A percentile compares a stretch with the other conserved stretches of the same genome.
Evolutionary conservation across 2,329 filamentous ascomycete species (phyloP).

Genomic region (Chalaropsis ovoidea): DNA sequence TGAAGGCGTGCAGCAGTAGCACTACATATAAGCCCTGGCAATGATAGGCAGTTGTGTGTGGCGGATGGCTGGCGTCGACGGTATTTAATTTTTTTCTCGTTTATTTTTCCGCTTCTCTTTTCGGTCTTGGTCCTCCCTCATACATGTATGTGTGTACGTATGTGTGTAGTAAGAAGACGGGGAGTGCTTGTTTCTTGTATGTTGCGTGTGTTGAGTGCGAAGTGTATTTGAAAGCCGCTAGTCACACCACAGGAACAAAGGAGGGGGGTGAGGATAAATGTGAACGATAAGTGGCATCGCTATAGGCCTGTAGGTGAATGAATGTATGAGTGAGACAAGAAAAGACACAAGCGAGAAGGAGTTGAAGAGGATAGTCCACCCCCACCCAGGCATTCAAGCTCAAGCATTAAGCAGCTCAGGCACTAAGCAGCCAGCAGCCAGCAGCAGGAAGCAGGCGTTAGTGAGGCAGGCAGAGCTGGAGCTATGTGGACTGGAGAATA

Average conservation of each 20-base stretch:
- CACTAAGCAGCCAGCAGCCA: not conserved
- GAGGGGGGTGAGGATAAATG: slow-evolving; percentile 6
- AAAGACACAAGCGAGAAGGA: slow-evolving; percentile 11
- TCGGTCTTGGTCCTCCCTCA: not conserved
- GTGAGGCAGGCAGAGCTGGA: slow-evolving; percentile 1
- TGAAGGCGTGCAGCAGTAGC: slow-evolving; percentile 3
- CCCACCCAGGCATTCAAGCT: not conserved
- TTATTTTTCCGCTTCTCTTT: not conserved
- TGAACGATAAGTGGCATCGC: slow-evolving; percentile 9
- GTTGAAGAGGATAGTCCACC: slow-evolving; percentile 1
- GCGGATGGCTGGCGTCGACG: not conserved
- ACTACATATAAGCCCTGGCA: slow-evolving; percentile 1
- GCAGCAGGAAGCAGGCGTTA: not conserved
- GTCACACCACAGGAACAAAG: slow-evolving; percentile 14
- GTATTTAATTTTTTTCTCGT: not conserved
- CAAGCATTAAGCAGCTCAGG: not conserved
- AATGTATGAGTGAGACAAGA: slow-evolving; percentile 9
- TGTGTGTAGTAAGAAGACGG: not conserved
- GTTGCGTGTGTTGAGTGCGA: not conserved
- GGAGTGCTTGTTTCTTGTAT: slow-evolving; percentile 8
- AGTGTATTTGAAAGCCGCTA: slow-evolving; percentile 4
- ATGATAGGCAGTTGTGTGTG: not conserved
- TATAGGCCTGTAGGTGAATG: not conserved
- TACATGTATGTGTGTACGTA: not conserved
- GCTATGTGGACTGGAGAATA: not conserved